A percentile compares a stretch with the other conserved stretches of the same genome.
Evolutionary conservation across 352 stramenopile genomes (phyloP).

Genomic region (Globisporangium irregulare): DNA sequence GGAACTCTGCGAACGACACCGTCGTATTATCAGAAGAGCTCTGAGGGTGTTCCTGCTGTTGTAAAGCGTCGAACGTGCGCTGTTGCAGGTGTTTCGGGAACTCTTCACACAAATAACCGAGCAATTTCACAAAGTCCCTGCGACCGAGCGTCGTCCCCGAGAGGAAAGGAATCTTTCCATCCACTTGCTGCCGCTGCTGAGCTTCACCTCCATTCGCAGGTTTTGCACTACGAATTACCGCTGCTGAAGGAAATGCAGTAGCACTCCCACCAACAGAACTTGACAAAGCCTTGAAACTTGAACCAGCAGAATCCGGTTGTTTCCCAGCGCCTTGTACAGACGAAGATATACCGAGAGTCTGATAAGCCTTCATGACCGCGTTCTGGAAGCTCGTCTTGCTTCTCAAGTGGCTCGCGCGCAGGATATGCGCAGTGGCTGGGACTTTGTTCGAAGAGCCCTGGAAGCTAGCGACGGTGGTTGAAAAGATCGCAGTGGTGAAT

Average conservation of each 20-base stretch:
- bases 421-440: neutral
- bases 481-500: neutral
- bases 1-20: conserved; percentile 13
- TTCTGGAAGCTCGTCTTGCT: conserved; percentile 10
- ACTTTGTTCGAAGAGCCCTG: conserved; percentile 11
- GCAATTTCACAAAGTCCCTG: conserved; percentile 7
- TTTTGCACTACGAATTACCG: neutral
- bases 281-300: neutral
- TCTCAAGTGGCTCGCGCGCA: conserved; percentile 8
- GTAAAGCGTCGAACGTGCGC: neutral
- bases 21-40: neutral
- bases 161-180: neutral
- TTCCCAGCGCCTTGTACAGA: neutral
- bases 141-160: conserved; percentile 2
- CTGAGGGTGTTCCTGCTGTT: conserved; percentile 1
- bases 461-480: conserved; percentile 3
- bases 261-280: neutral
- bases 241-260: neutral
- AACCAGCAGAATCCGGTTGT: neutral
- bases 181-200: neutral
- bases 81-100: conserved; percentile 13
- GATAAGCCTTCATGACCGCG: conserved; percentile 5
- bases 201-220: neutral
- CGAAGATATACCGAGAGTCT: neutral
- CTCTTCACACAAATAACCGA: conserved; percentile 13